These are phyloP conservation scores for Chiua virens DNA, from an alignment of 768 basidiomycete genomes.

Conservation along the genomic window DNA sequence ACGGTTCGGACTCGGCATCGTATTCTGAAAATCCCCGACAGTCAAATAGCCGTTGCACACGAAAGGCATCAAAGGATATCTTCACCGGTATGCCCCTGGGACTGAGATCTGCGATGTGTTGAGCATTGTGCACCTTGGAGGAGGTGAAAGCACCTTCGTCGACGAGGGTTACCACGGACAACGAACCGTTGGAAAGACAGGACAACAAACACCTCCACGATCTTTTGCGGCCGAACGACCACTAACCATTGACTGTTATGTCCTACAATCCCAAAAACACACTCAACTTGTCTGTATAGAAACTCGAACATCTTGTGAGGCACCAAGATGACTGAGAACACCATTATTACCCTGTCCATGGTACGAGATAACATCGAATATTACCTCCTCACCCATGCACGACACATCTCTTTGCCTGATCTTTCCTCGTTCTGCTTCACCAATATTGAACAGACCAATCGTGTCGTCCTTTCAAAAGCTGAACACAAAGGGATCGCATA, in stretches of 20 bases:
- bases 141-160: too few relatives aligned
- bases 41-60: too few relatives aligned
- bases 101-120: too few relatives aligned
- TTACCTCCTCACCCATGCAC: conserved; percentile 82
- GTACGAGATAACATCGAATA: neutral
- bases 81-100: too few relatives aligned
- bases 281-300: conserved; percentile 66
- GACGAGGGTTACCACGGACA: too few relatives aligned
- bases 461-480: conserved; percentile 84
- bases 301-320: conserved; percentile 73
- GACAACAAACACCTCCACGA: conserved; percentile 91
- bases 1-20: too few relatives aligned
- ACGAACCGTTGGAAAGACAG: too few relatives aligned
- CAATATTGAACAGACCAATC: conserved; percentile 79
- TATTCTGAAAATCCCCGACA: too few relatives aligned
- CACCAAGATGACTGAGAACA: conserved; percentile 53
- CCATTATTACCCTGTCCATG: neutral
- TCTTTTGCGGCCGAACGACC: conserved; percentile 70
- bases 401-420: conserved; percentile 87
- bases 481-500: conserved; percentile 85
- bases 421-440: conserved; percentile 77
- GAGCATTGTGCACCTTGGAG: too few relatives aligned
- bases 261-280: conserved; percentile 60
- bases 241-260: conserved; percentile 78
- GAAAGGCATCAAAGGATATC: too few relatives aligned